Evolutionary conservation across 2,329 filamentous ascomycete species (phyloP).

Genomic region (Zarea fungicola): DNA sequence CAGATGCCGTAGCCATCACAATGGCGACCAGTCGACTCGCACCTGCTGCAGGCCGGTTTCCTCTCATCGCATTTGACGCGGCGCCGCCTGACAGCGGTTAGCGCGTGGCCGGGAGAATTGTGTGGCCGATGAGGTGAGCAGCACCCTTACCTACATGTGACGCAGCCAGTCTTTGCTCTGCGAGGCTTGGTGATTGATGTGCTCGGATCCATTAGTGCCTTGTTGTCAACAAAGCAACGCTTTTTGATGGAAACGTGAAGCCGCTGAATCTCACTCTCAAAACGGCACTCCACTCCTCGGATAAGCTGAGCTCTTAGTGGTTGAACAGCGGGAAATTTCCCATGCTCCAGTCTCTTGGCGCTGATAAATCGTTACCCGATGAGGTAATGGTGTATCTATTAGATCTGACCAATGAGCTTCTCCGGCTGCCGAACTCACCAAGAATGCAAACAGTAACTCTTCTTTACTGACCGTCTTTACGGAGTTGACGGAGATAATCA

Average conservation of each 20-base stretch:
- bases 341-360: too few species aligned
- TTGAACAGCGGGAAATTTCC: too few species aligned
- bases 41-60: slow-evolving; percentile 21
- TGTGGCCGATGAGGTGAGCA: neutral
- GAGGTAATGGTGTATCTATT: neutral
- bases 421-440: neutral
- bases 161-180: slow-evolving; percentile 24
- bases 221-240: neutral
- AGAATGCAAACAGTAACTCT: neutral
- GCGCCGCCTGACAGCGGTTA: slow-evolving; percentile 13
- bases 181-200: neutral
- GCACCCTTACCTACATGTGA: slow-evolving; percentile 26
- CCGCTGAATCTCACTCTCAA: neutral
- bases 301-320: neutral
- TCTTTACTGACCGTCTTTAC: neutral
- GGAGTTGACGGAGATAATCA: too few species aligned
- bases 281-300: neutral
- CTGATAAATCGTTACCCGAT: neutral
- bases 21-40: slow-evolving; percentile 14
- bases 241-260: too few species aligned
- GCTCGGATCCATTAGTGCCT: neutral
- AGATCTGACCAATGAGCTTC: neutral
- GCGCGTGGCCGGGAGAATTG: neutral
- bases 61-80: slow-evolving; percentile 33
- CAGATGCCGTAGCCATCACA: slow-evolving; percentile 37